Evolutionary conservation across 176 grass and related monocot species (phyloP).

Genomic region (Triticum dicoccoides): DNA sequence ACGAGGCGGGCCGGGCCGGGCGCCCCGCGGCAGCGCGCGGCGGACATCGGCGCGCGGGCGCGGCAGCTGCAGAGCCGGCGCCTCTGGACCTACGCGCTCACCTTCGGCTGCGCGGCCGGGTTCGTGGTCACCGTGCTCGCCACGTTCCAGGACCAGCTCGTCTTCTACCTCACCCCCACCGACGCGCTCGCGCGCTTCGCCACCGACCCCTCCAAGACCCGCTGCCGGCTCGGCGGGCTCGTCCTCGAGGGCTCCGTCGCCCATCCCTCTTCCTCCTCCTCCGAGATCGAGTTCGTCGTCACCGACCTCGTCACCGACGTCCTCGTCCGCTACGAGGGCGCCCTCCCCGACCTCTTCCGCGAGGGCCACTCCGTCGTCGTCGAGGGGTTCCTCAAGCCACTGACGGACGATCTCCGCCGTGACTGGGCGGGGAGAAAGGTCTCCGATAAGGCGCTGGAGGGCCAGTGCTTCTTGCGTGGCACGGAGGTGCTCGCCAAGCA

Average conservation of each 20-base stretch:
- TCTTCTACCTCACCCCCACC: constrained; percentile 90
- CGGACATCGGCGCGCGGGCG: constrained; percentile 86
- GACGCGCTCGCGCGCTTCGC: constrained; percentile 65
- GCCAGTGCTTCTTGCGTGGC: constrained; percentile 60
- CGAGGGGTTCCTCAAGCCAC: constrained; percentile 77
- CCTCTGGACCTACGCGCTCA: constrained; percentile 89
- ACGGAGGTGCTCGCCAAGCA: constrained; percentile 97
- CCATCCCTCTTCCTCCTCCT: constrained; percentile 42
- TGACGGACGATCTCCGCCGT: constrained; percentile 41
- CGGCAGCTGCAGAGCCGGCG: constrained; percentile 88
- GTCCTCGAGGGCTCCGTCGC: constrained; percentile 88
- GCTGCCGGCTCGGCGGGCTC: constrained; percentile 84
- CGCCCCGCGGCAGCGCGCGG: constrained; percentile 37
- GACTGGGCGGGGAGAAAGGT: constrained; percentile 29
- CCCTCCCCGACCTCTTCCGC: constrained; percentile 87
- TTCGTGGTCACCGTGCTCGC: constrained; percentile 91
- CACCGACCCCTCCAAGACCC: constrained; percentile 53
- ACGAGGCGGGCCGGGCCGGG: constrained; percentile 34
- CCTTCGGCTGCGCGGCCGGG: constrained; percentile 84
- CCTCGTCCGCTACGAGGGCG: constrained; percentile 84
- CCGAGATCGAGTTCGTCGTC: constrained; percentile 98
- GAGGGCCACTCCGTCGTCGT: constrained; percentile 97
- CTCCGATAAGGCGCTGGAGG: constrained; percentile 67
- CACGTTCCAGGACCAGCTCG: constrained; percentile 95
- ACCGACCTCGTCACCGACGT: constrained; percentile 92